These are phyloP conservation scores for Fonsecaea erecta DNA, from an alignment of 2,329 filamentous ascomycete genomes.

Conservation along the genomic window DNA sequence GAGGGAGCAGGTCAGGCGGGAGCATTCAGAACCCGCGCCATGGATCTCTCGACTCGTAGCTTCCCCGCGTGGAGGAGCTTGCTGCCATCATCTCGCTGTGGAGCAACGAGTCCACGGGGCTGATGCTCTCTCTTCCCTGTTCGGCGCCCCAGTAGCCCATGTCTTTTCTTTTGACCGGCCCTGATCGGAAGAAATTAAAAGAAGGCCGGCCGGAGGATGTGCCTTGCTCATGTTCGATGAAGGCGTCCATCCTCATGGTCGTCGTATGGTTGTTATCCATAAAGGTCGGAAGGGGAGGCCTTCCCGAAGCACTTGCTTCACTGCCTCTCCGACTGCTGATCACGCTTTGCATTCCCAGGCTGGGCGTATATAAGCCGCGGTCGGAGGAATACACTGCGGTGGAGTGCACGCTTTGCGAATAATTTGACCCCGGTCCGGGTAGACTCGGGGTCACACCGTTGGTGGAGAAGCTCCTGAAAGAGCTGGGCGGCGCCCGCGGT, in stretches of 20 bases:
- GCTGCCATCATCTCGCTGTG: slow-evolving; percentile 35
- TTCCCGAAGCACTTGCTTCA: slow-evolving; percentile 59
- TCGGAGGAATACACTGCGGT: slow-evolving; percentile 34
- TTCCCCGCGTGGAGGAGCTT: slow-evolving; percentile 32
- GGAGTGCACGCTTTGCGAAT: slow-evolving; percentile 34
- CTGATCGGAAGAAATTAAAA: slow-evolving; percentile 33
- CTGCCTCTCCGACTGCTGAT: slow-evolving; percentile 44
- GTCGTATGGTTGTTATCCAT: slow-evolving; percentile 35
- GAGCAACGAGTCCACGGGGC: slow-evolving; percentile 33
- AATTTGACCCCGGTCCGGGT: slow-evolving; percentile 33
- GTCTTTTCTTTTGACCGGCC: slow-evolving; percentile 37
- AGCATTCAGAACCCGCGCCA: slow-evolving; percentile 31
- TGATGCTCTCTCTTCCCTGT: slow-evolving; percentile 31
- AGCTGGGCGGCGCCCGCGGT: slow-evolving; percentile 69
- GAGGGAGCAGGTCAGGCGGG: too few relatives aligned
- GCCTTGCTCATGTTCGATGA: slow-evolving; percentile 63
- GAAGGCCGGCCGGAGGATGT: slow-evolving; percentile 34
- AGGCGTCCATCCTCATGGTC: slow-evolving; percentile 95
- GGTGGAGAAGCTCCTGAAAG: slow-evolving; percentile 77
- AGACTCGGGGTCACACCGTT: slow-evolving; percentile 43
- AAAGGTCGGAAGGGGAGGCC: slow-evolving; percentile 66
- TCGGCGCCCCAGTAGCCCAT: slow-evolving; percentile 40
- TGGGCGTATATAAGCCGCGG: slow-evolving; percentile 35
- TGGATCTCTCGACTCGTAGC: slow-evolving; percentile 30
- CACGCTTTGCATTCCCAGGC: slow-evolving; percentile 50